Conservation (phyloP, 2,329 filamentous ascomycete genomes). For the Cyclaneusma minus region DNA sequence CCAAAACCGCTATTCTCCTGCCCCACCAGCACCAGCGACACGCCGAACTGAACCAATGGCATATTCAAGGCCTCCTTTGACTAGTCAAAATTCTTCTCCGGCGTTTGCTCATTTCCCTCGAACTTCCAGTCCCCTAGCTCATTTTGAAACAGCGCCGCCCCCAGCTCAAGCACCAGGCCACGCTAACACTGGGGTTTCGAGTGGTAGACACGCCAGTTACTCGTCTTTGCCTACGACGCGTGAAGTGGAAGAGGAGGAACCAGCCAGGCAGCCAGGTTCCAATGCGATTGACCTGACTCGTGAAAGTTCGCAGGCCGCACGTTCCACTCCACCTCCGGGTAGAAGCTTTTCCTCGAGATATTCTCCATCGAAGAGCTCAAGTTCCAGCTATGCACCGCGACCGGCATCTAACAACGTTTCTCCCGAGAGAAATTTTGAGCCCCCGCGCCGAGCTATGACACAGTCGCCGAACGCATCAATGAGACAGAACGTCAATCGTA, state of each 20-base stretch:
- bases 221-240: slow-evolving; percentile 44
- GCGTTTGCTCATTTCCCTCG: slow-evolving; percentile 42
- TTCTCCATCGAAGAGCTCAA: slow-evolving; percentile 39
- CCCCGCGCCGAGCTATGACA: slow-evolving; percentile 44
- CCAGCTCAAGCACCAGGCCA: no score
- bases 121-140: slow-evolving; percentile 50
- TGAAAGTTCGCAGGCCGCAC: slow-evolving; percentile 1
- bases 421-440: no score
- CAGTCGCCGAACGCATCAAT: slow-evolving; percentile 40
- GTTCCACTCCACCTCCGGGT: slow-evolving; percentile 1
- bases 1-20: slow-evolving; percentile 23
- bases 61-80: slow-evolving; percentile 8
- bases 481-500: no score
- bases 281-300: slow-evolving; percentile 15
- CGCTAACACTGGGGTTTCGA: no score
- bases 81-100: slow-evolving; percentile 23
- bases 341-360: slow-evolving; percentile 24
- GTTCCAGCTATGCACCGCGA: slow-evolving; percentile 35
- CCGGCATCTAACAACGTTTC: slow-evolving; percentile 14
- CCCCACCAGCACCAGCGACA: slow-evolving; percentile 21
- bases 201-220: no score
- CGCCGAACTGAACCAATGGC: slow-evolving; percentile 5
- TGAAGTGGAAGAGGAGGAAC: slow-evolving; percentile 47
- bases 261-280: no score
- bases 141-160: slow-evolving; percentile 45